Percentiles rank a stretch among this genome's conserved stretches.
These are phyloP conservation scores for Nematodospora anomalae DNA, from an alignment of 1,139 yeast genomes.

Conservation along the genomic window DNA sequence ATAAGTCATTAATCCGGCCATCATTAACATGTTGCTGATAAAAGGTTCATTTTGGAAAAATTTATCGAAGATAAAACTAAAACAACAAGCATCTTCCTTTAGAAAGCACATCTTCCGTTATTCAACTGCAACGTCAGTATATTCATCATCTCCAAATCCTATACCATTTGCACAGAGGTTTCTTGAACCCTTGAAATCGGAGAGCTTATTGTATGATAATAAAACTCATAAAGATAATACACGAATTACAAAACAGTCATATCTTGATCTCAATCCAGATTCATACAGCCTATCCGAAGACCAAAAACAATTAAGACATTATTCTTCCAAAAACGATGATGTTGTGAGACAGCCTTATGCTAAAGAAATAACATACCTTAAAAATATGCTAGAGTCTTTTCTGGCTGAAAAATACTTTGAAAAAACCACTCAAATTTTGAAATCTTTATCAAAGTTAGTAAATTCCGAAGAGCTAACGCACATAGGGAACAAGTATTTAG, in stretches of 20 bases:
- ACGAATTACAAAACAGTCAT: slow-evolving; percentile 7
- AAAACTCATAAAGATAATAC: not conserved
- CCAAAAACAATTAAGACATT: slow-evolving; percentile 3
- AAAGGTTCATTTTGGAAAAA: slow-evolving; percentile 2
- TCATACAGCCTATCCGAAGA: slow-evolving; percentile 1
- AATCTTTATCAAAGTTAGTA: slow-evolving; percentile 49
- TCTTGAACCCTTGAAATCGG: slow-evolving; percentile 5
- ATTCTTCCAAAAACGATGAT: slow-evolving; percentile 11
- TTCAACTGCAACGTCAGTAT: slow-evolving; percentile 1
- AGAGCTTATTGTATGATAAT: not conserved
- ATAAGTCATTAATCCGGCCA: not conserved
- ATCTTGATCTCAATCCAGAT: slow-evolving; percentile 6
- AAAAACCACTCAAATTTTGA: slow-evolving; percentile 69
- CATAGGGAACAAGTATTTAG: slow-evolving; percentile 40
- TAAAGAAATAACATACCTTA: slow-evolving; percentile 12
- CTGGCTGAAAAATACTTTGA: slow-evolving; percentile 63
- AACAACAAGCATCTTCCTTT: not conserved
- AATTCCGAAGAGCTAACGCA: slow-evolving; percentile 29
- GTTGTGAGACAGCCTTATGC: slow-evolving; percentile 11
- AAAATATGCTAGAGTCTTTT: slow-evolving; percentile 14
- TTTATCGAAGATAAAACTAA: not conserved
- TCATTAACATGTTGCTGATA: slow-evolving; percentile 2
- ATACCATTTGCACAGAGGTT: slow-evolving; percentile 1
- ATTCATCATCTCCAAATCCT: not conserved
- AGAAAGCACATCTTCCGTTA: slow-evolving; percentile 1